These are phyloP conservation scores for Melanogaster broomeanus DNA, from an alignment of 768 basidiomycete genomes.

Conservation along the genomic window DNA sequence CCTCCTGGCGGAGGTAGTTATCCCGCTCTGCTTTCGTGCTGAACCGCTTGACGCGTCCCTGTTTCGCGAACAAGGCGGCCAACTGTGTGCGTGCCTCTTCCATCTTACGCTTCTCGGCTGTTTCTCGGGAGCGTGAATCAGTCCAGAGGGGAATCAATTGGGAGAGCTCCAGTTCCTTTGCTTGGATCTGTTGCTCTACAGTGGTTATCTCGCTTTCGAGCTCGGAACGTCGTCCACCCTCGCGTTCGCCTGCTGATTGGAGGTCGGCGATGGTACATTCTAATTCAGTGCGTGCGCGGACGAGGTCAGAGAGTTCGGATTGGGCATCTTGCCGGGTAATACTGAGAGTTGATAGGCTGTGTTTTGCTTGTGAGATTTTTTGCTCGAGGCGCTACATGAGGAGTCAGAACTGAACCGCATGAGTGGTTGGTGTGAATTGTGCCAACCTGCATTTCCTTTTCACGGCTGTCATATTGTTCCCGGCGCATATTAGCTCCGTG, in stretches of 20 bases:
- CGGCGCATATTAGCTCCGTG: slow-evolving; percentile 82
- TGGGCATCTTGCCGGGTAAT: slow-evolving; percentile 76
- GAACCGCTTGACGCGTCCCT: slow-evolving; percentile 86
- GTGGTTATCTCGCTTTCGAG: slow-evolving; percentile 65
- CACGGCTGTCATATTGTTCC: slow-evolving; percentile 79
- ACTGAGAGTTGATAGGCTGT: slow-evolving; percentile 66
- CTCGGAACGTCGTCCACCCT: slow-evolving; percentile 62
- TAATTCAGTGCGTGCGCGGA: slow-evolving; percentile 82
- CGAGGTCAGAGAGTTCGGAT: slow-evolving; percentile 82
- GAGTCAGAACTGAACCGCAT: not conserved
- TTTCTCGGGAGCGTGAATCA: slow-evolving; percentile 49
- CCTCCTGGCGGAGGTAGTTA: slow-evolving; percentile 76
- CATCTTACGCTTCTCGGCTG: slow-evolving; percentile 61
- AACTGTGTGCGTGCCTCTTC: slow-evolving; percentile 76
- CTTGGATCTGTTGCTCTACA: slow-evolving; percentile 59
- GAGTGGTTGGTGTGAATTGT: not conserved
- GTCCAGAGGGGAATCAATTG: slow-evolving; percentile 73
- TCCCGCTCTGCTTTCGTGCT: slow-evolving; percentile 83
- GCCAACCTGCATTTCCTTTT: slow-evolving; percentile 81
- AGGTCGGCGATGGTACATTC: slow-evolving; percentile 84
- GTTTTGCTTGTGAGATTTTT: slow-evolving; percentile 67
- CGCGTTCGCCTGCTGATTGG: slow-evolving; percentile 59
- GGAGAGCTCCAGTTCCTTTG: slow-evolving; percentile 64
- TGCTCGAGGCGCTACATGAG: slow-evolving; percentile 67
- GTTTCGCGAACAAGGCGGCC: slow-evolving; percentile 82